These are phyloP conservation scores for Microdochium nivale DNA, from an alignment of 2,329 filamentous ascomycete species.

Conservation along the genomic window DNA sequence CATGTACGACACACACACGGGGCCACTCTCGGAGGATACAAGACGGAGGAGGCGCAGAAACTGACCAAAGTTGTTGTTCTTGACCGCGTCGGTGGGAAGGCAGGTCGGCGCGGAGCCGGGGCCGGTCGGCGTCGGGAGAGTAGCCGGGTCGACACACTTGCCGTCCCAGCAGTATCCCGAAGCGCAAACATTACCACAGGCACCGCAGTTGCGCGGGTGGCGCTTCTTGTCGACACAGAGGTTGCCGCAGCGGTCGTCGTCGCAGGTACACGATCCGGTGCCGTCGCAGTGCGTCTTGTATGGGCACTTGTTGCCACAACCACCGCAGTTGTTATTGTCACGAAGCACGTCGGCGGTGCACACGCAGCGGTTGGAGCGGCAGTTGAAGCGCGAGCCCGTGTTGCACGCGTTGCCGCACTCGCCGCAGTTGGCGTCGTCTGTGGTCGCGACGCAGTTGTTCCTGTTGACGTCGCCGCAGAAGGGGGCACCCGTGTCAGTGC, in stretches of 20 bases:
- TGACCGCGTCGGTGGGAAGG: no score
- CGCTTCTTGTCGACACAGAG: constrained; percentile 3
- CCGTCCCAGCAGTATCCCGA: no score
- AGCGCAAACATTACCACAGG: background rate
- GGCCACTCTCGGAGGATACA: no score
- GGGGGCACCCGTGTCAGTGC: background rate
- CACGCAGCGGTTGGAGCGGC: background rate
- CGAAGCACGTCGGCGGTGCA: background rate
- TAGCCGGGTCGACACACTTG: no score
- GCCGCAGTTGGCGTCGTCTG: background rate
- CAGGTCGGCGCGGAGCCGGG: no score
- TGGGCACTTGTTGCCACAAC: constrained; percentile 6
- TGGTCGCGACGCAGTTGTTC: background rate
- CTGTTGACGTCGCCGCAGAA: background rate
- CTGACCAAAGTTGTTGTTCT: no score
- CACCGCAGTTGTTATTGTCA: constrained; percentile 8
- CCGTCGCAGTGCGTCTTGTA: constrained; percentile 5
- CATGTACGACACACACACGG: no score
- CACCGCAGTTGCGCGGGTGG: constrained; percentile 8
- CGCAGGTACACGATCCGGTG: constrained; percentile 4
- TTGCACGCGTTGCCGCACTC: background rate
- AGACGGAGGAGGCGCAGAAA: no score
- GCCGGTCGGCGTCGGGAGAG: no score
- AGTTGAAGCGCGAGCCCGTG: background rate
- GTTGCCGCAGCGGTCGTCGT: constrained; percentile 7